These are phyloP conservation scores for Aristolochia californica DNA, from an alignment of 164 flowering plant species.

Conservation along the genomic window DNA sequence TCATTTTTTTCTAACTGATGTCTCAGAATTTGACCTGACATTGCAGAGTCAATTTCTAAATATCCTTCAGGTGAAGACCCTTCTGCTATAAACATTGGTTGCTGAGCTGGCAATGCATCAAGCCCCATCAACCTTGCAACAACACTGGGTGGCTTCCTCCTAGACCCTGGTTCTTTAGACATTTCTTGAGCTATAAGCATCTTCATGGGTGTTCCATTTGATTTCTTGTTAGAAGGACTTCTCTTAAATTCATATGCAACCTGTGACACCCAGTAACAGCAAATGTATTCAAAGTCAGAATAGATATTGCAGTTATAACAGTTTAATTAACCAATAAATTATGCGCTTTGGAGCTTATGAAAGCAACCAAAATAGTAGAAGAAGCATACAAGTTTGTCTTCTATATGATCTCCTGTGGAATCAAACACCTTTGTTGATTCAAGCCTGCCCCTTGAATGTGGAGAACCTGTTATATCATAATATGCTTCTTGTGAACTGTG, in stretches of 20 bases:
- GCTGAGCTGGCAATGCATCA: slow-evolving; percentile 59
- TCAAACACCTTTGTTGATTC: slow-evolving; percentile 22
- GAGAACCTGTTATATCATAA: slow-evolving; percentile 1
- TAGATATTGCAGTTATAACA: not conserved
- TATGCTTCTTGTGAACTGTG: not conserved
- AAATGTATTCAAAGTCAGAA: slow-evolving; percentile 4
- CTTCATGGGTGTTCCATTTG: slow-evolving; percentile 82
- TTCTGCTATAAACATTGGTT: slow-evolving; percentile 24
- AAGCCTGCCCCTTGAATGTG: slow-evolving; percentile 1
- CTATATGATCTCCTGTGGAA: slow-evolving; percentile 31
- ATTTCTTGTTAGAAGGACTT: slow-evolving; percentile 37
- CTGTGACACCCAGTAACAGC: slow-evolving; percentile 28
- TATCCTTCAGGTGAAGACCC: slow-evolving; percentile 30
- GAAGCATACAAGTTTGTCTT: slow-evolving; percentile 49
- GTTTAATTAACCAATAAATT: not conserved
- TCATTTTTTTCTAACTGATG: slow-evolving; percentile 32
- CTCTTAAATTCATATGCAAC: slow-evolving; percentile 37
- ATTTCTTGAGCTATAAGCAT: slow-evolving; percentile 87
- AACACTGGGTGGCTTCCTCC: slow-evolving; percentile 56
- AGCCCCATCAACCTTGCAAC: slow-evolving; percentile 98
- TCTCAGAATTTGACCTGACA: slow-evolving; percentile 24
- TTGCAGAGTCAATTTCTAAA: slow-evolving; percentile 19
- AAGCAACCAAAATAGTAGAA: slow-evolving; percentile 1
- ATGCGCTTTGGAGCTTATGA: not conserved
- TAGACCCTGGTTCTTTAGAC: slow-evolving; percentile 64